Base-by-base conservation (phyloP, 345 rosid genomes). In the Boechera retrofracta region DNA sequence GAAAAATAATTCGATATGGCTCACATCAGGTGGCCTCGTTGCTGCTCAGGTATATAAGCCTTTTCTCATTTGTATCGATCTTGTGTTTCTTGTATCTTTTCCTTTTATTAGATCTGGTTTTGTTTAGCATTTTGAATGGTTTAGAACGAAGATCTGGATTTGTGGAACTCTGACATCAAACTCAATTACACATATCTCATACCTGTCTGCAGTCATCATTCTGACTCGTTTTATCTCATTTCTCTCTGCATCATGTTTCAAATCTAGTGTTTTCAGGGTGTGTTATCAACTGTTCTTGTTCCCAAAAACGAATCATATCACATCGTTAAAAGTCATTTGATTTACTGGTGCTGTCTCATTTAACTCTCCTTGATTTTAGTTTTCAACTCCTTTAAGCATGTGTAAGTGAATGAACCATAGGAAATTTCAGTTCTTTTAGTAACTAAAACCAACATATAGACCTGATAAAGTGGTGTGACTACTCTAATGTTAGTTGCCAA, bases 1-100 rank as follows among this genome's bases (percentile, higher is more conserved):
- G 32, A 32, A 59, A 83, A 54, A 7, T 59, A 21, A 21, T 21
- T 21, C 24, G 99, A 96, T 53, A 96, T 96, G 99, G 99, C 99
- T 83, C 99, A 96, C 81, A 96, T 93, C 74, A 96, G 24, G 99
- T 70, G 99, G 98, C 63, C 99, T 96, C 42, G 98, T 96, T 70
- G 97, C 99, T 81, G 99, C 99, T 76, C 92, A 96, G 99, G 99
- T 95, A 81, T 80, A 77, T 58, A 10, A 38, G 12, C 29, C 3
- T 53, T 13, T 41, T 31, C 64, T 71, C 64, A 10, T 51, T 18
- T 26, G 24, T 1, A 4, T 45, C 2, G 65, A 62, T 60, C n/a
- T 35, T 41, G 24, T 42, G 35, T 18, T 42, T 63, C 1, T 3
- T 69, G 4, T 9, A 70, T 18, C 39, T 38, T 68, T 26, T 7